These are phyloP conservation scores for Acarospora socialis DNA, from an alignment of 2,329 filamentous ascomycete genomes.

Conservation along the genomic window DNA sequence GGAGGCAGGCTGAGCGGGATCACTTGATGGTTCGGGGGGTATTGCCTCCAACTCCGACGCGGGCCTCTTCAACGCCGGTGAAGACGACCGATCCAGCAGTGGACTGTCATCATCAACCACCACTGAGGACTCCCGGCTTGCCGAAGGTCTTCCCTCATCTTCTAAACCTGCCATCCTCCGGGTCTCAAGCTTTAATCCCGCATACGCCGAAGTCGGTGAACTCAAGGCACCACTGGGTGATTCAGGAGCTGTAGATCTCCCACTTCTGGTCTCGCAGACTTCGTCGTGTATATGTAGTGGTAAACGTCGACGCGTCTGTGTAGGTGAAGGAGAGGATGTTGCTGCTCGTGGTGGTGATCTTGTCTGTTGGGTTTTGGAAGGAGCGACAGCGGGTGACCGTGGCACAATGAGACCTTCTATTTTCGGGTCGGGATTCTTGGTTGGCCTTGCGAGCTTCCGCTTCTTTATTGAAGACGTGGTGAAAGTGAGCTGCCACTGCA, in stretches of 20 bases:
- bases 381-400: constrained; percentile 13
- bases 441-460: constrained; percentile 31
- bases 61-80: constrained; percentile 38
- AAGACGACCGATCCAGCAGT: constrained; percentile 29
- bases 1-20: constrained; percentile 6
- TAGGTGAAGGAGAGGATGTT: constrained; percentile 20
- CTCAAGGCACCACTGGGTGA: constrained; percentile 24
- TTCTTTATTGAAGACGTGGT: constrained; percentile 37
- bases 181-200: constrained; percentile 35
- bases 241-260: constrained; percentile 24
- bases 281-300: constrained; percentile 43
- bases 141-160: constrained; percentile 12
- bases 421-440: constrained; percentile 21
- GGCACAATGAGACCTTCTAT: constrained; percentile 14
- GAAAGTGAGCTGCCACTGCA: constrained; percentile 28
- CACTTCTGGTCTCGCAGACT: constrained; percentile 24
- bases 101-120: constrained; percentile 16
- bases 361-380: constrained; percentile 1
- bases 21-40: constrained; percentile 1
- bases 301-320: constrained; percentile 30
- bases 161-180: constrained; percentile 14
- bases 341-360: too few species aligned
- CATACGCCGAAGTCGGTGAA: constrained; percentile 39
- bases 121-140: constrained; percentile 1
- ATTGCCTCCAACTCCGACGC: constrained; percentile 40